A percentile compares a stretch with the other conserved stretches of the same genome.
Evolutionary conservation across 108 stramenopile species (phyloP).

Genomic region (Nannochloropsis oceanica): DNA sequence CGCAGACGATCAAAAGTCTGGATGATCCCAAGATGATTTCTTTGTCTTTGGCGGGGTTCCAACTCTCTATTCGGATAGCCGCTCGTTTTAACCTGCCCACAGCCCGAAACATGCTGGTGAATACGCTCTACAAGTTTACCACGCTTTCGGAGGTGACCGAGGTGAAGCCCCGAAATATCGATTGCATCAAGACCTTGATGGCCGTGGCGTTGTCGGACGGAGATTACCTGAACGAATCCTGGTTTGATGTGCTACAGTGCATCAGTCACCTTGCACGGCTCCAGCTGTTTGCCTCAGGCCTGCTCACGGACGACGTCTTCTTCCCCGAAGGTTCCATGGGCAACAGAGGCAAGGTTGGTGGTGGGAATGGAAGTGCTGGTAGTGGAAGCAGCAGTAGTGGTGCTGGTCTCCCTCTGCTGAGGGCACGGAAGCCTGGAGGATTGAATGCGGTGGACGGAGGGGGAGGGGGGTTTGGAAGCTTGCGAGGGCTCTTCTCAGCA

Average conservation of each 20-base stretch:
- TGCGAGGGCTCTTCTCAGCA: constrained; percentile 6
- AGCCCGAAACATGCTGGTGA: constrained; percentile 72
- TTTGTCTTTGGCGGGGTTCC: constrained; percentile 37
- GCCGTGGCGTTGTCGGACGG: constrained; percentile 67
- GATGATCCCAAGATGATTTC: constrained; percentile 3
- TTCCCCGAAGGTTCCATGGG: constrained; percentile 29
- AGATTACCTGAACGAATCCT: constrained; percentile 65
- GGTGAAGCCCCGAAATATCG: constrained; percentile 67
- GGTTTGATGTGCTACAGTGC: constrained; percentile 76
- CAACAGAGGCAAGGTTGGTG: background rate
- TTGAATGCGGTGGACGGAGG: background rate
- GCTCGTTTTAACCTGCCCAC: constrained; percentile 61
- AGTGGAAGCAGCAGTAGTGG: background rate
- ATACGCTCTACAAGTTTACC: constrained; percentile 75
- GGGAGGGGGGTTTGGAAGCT: constrained; percentile 6
- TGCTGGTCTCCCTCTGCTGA: background rate
- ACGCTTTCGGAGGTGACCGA: constrained; percentile 54
- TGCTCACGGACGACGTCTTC: constrained; percentile 70
- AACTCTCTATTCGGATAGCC: constrained; percentile 62
- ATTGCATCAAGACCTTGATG: constrained; percentile 66
- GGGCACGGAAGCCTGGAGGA: background rate
- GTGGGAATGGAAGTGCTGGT: background rate
- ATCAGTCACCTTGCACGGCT: constrained; percentile 70
- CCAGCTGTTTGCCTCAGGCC: constrained; percentile 36
- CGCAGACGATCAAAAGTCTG: constrained; percentile 35